Conservation (phyloP, 2,329 filamentous ascomycete genomes). For the Keithomyces neogunnii region DNA sequence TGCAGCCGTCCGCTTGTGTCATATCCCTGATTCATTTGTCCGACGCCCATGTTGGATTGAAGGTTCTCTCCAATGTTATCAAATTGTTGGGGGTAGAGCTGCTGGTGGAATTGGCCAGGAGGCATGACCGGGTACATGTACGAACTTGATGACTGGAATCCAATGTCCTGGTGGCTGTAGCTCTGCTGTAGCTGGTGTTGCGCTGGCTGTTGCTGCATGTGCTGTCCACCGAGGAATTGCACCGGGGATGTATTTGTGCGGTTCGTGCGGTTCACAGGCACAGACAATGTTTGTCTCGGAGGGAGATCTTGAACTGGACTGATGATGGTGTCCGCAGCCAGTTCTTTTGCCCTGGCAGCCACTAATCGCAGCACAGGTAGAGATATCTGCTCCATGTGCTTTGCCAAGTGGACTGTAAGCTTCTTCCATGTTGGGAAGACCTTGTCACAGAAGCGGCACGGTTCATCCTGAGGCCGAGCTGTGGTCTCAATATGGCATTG, state of each 20-base stretch:
- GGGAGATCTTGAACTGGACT: constrained; percentile 55
- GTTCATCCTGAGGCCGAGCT: constrained; percentile 61
- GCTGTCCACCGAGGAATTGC: constrained; percentile 11
- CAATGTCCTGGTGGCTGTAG: constrained; percentile 4
- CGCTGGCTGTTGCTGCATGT: constrained; percentile 13
- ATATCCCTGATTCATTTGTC: constrained; percentile 18
- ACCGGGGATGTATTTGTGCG: constrained; percentile 10
- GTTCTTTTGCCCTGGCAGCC: constrained; percentile 32
- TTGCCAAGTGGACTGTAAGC: constrained; percentile 83
- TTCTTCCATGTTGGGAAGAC: constrained; percentile 83
- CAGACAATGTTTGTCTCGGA: constrained; percentile 24
- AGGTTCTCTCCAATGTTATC: constrained; percentile 18
- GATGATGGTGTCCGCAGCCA: constrained; percentile 56
- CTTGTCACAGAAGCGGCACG: constrained; percentile 81
- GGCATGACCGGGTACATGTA: constrained; percentile 19
- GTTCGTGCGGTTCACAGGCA: constrained; percentile 11
- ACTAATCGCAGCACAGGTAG: constrained; percentile 66
- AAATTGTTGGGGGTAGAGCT: constrained; percentile 19
- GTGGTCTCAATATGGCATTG: constrained; percentile 63
- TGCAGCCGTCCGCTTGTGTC: constrained; percentile 15
- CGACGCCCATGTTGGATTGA: constrained; percentile 16
- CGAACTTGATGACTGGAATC: constrained; percentile 12
- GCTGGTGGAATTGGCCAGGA: constrained; percentile 16
- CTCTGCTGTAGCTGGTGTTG: constrained; percentile 10
- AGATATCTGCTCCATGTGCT: constrained; percentile 89